phyloP scores from a whole-genome alignment of 345 rosid species.

The Camelina hispida region DNA sequence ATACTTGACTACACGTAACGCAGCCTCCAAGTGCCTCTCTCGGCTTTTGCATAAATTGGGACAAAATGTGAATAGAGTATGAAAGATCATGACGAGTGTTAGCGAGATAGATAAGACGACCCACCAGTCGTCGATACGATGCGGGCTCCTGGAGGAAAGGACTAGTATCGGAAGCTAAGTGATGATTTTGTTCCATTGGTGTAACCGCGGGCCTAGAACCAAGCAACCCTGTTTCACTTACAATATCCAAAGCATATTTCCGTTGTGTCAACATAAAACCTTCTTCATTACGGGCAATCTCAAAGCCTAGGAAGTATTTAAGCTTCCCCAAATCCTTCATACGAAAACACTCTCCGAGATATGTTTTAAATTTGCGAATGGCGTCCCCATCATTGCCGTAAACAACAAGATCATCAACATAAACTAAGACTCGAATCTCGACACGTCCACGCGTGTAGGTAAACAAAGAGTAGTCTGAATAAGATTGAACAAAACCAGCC shows the following conservation, averaged over 20 bases:
- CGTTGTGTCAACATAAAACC: neutral
- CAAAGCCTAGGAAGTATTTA: neutral
- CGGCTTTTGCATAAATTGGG: neutral
- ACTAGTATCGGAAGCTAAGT: neutral
- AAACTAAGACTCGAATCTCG: neutral
- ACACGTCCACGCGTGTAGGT: neutral
- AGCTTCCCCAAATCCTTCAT: neutral
- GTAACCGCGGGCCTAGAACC: rapidly evolving
- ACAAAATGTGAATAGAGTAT: neutral
- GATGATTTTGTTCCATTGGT: neutral
- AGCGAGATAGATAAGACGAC: neutral
- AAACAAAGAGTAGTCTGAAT: neutral
- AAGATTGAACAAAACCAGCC: neutral
- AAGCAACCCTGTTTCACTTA: neutral
- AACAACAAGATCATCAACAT: neutral
- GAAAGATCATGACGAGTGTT: too few relatives aligned
- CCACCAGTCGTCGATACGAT: too few relatives aligned
- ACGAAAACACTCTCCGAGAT: neutral
- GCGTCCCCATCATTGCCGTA: neutral
- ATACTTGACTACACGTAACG: too few relatives aligned
- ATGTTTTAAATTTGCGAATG: neutral
- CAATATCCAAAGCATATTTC: neutral
- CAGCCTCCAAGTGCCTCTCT: too few relatives aligned
- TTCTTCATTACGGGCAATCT: neutral
- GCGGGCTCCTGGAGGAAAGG: rapidly evolving